Conservation (phyloP, 805 yeast genomes). For the Ogataea paradorogensis region DNA sequence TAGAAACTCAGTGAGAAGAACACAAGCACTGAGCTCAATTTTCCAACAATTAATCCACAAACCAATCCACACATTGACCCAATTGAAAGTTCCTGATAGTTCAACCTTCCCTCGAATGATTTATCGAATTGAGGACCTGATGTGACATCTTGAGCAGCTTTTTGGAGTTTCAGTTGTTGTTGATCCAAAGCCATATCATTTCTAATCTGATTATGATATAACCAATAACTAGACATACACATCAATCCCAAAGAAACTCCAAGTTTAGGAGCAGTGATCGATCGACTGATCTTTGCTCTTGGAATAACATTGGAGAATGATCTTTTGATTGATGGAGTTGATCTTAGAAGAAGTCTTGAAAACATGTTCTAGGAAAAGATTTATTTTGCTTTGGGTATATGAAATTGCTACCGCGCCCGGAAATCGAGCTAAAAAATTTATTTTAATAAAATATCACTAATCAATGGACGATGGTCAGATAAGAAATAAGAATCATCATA, state of each 20-base stretch:
- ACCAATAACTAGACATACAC: constrained; percentile 19
- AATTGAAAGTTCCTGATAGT: constrained; percentile 59
- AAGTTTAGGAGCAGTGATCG: constrained; percentile 4
- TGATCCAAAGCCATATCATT: constrained; percentile 21
- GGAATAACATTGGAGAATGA: not conserved
- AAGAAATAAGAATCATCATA: constrained; percentile 34
- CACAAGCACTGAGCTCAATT: constrained; percentile 52
- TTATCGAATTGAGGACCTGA: constrained; percentile 29
- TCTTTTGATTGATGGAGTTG: not conserved
- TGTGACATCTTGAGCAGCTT: constrained; percentile 11
- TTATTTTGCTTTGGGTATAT: constrained; percentile 1
- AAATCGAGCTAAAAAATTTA: constrained; percentile 1
- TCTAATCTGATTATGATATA: constrained; percentile 19
- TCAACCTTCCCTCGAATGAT: constrained; percentile 46
- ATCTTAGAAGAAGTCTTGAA: constrained; percentile 5
- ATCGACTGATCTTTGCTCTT: not conserved
- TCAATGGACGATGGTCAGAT: constrained; percentile 49
- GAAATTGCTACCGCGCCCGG: constrained; percentile 14
- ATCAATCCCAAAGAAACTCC: constrained; percentile 23
- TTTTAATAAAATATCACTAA: constrained; percentile 28
- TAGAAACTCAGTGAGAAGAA: constrained; percentile 46
- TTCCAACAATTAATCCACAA: constrained; percentile 59
- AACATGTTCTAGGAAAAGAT: constrained; percentile 7
- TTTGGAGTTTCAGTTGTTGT: constrained; percentile 10
- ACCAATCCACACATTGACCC: constrained; percentile 63